Evolutionary conservation across 78 protist genomes (phyloP), one percentile per base, ranked within the genome.

Genomic region (Creolimax fragrantissima): DNA sequence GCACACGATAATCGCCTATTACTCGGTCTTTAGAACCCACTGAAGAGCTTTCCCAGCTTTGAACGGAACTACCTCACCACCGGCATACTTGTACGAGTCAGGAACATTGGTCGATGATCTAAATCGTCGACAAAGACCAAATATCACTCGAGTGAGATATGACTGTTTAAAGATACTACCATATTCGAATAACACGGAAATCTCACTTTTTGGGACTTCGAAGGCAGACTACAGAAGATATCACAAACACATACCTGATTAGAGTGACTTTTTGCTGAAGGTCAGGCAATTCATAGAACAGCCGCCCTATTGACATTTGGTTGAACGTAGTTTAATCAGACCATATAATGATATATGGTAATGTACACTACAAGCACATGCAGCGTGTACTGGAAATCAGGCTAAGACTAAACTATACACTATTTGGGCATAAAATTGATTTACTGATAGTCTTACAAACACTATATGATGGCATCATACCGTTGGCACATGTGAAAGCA

Each of bases 11-110:
- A n/a, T n/a, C n/a, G n/a, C n/a, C n/a, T n/a, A n/a, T n/a, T 84
- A 42, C 42, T 89, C 32, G 32, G 24, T 11, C 45, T 58, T 42
- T 44, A 91, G 17, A 2, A 88, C 66, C 90, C 89, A 92, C 37
- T 11, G 32, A 3, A 92, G 89, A 24, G 93, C 84, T 41, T 43
- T 45, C 2, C 93, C 93, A 41, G 93, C 93, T 3, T 2, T 43
- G 86, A 45, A 92, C 3, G 93, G 93, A 2, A 92, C 93, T 6
- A 92, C 93, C 85, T 4, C 93, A 3, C 81, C 42, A 35, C 44
- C 85, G 58, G 35, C 90, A 45, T 67, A 83, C 42, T 43, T 32
- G 41, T 44, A 3, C 35, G 44, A 35, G 35, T 42, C 43, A 3
- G 90, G 43, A 42, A 45, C 74, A 3, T 24, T 88, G 66, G 3